Base-by-base conservation (phyloP, 2,329 filamentous ascomycete species). In the Aspergillus sp. region DNA sequence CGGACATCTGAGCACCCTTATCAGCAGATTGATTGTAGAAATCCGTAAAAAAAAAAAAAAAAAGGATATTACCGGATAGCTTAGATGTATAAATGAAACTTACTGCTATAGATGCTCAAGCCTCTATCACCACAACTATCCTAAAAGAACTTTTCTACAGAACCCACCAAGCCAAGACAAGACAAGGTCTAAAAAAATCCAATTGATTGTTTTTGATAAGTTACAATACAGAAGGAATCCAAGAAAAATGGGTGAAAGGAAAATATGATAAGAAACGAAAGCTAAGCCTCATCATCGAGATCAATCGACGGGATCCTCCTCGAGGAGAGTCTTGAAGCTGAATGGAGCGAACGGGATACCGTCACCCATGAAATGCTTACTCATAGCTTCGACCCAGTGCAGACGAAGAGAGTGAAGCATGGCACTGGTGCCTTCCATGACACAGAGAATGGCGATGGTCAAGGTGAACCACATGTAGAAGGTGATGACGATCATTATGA, bases 371-470 rank as follows among this genome's bases (percentile, higher is more conserved):
- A 96, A 96, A 82, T 96, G 94, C 82, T 96, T 96, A 80, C 91
- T 96, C 87, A 97, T 97, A 18, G 93, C 94, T 78, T 97, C 94
- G 63, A 97, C 93, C 93, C 93, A 97, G 69, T 96, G 93, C 72
- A 97, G 81, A 82, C 93, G 86, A 68, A 97, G 84, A 61, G 89
- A 91, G 80, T 96, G 92, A 80, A 96, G 83, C 93, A 97, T 97
- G 69, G 93, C 93, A 78, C 90, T 94, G 32, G 94, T 96, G 65
- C 93, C 93, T 76, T 97, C 93, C 93, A 97, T 97, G 69, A 95
- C 87, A 68, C 95, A 94, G 59, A 97, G 81, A 65, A 97, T 89
- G 6, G 84, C 84, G 58, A 92, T 84, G 1, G 89, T 91, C 56
- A 98, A 85, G 70, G 87, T 85, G 78, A 99, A 97, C 92, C 95